Evolutionary conservation across 2,329 filamentous ascomycete species (phyloP), one percentile per base, ranked within the genome.

Genomic region (Pseudocercospora vitis): DNA sequence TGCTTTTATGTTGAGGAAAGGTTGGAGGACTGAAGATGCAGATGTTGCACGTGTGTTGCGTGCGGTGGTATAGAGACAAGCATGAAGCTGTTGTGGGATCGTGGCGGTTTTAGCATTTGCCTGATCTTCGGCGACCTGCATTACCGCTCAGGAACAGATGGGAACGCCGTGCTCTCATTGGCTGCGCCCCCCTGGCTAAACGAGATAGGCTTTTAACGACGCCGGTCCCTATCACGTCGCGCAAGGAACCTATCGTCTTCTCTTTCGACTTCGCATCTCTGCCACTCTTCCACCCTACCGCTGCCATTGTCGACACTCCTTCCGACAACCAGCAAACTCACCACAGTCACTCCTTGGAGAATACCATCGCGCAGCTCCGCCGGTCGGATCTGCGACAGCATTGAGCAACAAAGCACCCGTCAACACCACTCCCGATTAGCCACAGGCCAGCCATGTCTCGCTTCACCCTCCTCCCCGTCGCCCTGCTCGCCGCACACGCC

Each of bases 401-500:
- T 32, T 18, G 31, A 37, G 18, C 44, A 28, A 33, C n/a, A n/a
- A 47, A 40, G 32, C 11, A 52, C 31, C 29, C 26, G 29, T 28
- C 16, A 35, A 26, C 48, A 18, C 49, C 39, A 48, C 44, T 29
- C 26, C 6, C 26, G 11, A 11, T 29, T 11, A 29, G 26, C 51
- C 14, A 16, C 28, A 46, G n/a, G 40, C 18, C 42, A 50, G 48
- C 55, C 51, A 62, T 62, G 60, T 60, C 55, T 58, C 62, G 55
- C 21, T 50, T 50, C 59, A n/a, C n/a, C n/a, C 50, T 51, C 12
- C 39, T 62, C 49, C 57, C 60, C 39, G 16, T 62, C 53, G 63
- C 63, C 24, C 50, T 68, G 28, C 55, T 68, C 35, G 60, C 61
- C 18, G 48, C 54, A 21, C 45, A 44, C 31, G 57, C 53, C 49